Conservation (phyloP, 2,329 filamentous ascomycete genomes). For the Fusarium solani-melongenae region DNA sequence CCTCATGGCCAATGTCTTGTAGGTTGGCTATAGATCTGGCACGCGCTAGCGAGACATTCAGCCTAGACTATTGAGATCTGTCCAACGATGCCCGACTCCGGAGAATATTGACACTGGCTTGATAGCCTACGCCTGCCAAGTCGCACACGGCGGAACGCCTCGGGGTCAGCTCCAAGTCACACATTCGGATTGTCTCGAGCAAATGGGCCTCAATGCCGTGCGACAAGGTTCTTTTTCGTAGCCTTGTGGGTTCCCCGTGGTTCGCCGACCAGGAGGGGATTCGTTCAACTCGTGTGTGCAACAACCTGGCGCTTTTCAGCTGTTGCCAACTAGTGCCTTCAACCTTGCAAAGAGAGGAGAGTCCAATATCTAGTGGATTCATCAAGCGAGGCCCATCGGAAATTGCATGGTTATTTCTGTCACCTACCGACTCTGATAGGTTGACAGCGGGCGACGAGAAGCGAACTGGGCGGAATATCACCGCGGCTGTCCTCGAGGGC, state of each 20-base stretch:
- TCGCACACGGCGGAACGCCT: background rate
- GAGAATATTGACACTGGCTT: background rate
- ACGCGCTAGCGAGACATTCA: background rate
- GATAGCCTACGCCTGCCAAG: background rate
- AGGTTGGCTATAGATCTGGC: background rate
- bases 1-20: background rate
- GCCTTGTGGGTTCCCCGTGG: background rate
- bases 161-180: background rate
- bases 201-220: conserved; percentile 1
- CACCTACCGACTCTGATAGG: conserved; percentile 21
- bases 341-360: background rate
- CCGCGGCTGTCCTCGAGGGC: conserved; percentile 8
- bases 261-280: background rate
- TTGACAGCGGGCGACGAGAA: background rate
- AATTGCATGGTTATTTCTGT: conserved; percentile 9
- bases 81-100: background rate
- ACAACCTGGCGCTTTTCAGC: background rate
- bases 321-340: background rate
- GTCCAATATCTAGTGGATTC: background rate
- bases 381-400: conserved; percentile 7
- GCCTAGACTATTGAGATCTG: background rate
- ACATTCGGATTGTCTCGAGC: background rate
- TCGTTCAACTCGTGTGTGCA: background rate
- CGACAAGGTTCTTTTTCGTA: background rate
- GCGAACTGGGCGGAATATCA: conserved; percentile 30